Evolutionary conservation across 495 filamentous ascomycete species (phyloP).

Genomic region (Annulohypoxylon nitens): DNA sequence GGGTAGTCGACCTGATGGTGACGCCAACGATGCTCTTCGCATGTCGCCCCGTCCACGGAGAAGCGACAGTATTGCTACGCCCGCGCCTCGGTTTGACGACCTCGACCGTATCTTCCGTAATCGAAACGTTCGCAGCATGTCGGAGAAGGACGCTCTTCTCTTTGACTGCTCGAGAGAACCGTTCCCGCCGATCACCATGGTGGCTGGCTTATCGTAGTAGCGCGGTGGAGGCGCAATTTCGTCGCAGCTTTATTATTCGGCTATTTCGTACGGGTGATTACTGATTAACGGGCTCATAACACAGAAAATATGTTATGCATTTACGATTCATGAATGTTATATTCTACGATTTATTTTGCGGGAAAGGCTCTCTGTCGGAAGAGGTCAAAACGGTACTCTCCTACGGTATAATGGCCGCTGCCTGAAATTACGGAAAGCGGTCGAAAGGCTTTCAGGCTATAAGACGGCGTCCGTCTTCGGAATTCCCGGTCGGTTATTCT

Average conservation of each 20-base stretch:
- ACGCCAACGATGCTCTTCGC: conserved; percentile 70
- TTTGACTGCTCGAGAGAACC: conserved; percentile 30
- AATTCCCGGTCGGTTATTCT: conserved; percentile 40
- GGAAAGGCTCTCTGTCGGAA: conserved; percentile 39
- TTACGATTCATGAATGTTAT: conserved; percentile 48
- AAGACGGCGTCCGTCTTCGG: conserved; percentile 39
- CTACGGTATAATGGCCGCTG: conserved; percentile 39
- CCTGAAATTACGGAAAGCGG: conserved; percentile 43
- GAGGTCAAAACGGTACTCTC: conserved; percentile 51
- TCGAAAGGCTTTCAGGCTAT: conserved; percentile 46
- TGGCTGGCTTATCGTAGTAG: conserved; percentile 30
- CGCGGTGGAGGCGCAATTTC: conserved; percentile 19
- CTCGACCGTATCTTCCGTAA: conserved; percentile 37
- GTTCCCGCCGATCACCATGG: conserved; percentile 33
- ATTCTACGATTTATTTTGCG: conserved; percentile 36
- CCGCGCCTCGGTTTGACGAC: conserved; percentile 50
- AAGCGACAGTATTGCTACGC: conserved; percentile 63
- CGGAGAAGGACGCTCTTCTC: conserved; percentile 42
- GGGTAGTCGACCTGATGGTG: conserved; percentile 76
- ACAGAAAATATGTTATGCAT: conserved; percentile 38
- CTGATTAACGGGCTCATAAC: conserved; percentile 32
- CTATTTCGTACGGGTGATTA: conserved; percentile 37
- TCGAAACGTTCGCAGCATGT: conserved; percentile 23
- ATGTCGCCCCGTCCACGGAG: conserved; percentile 65
- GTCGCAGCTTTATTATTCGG: conserved; percentile 33